A percentile compares a stretch with the other conserved stretches of the same genome.
These are phyloP conservation scores for Cercospora canescens DNA, from an alignment of 2,329 filamentous ascomycete species.

Conservation along the genomic window DNA sequence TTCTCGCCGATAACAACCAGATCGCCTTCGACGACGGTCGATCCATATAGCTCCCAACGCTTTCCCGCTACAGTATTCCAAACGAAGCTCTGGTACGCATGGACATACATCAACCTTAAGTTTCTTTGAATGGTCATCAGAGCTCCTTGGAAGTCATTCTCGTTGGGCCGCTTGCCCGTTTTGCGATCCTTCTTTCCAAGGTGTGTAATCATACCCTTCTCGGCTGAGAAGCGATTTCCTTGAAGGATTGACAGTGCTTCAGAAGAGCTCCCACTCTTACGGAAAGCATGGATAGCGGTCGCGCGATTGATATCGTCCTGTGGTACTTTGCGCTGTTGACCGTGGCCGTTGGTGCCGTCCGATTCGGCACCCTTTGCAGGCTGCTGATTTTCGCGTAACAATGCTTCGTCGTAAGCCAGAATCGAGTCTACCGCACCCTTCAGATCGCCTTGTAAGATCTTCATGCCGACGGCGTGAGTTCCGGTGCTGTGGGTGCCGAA, in stretches of 20 bases:
- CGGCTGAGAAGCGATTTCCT: constrained; percentile 72
- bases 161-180: constrained; percentile 48
- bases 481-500: constrained; percentile 87
- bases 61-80: constrained; percentile 87
- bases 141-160: constrained; percentile 76
- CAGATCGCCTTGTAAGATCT: constrained; percentile 80
- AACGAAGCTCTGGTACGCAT: constrained; percentile 91
- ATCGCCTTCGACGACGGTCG: constrained; percentile 78
- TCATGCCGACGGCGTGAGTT: constrained; percentile 80
- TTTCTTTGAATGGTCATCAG: constrained; percentile 77
- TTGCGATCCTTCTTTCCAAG: constrained; percentile 54
- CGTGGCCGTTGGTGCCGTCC: constrained; percentile 5
- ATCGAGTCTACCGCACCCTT: constrained; percentile 77
- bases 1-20: constrained; percentile 70
- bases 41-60: constrained; percentile 75
- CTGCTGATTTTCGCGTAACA: constrained; percentile 59
- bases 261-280: constrained; percentile 47
- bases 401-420: constrained; percentile 67
- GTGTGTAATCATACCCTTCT: constrained; percentile 75
- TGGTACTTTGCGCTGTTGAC: constrained; percentile 50
- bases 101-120: constrained; percentile 89
- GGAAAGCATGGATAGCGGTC: constrained; percentile 74
- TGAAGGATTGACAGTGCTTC: constrained; percentile 71
- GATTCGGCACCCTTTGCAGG: constrained; percentile 29
- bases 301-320: constrained; percentile 79